Evolutionary conservation across 768 basidiomycete species (phyloP).

Genomic region (Candolleomyces eurysporus): DNA sequence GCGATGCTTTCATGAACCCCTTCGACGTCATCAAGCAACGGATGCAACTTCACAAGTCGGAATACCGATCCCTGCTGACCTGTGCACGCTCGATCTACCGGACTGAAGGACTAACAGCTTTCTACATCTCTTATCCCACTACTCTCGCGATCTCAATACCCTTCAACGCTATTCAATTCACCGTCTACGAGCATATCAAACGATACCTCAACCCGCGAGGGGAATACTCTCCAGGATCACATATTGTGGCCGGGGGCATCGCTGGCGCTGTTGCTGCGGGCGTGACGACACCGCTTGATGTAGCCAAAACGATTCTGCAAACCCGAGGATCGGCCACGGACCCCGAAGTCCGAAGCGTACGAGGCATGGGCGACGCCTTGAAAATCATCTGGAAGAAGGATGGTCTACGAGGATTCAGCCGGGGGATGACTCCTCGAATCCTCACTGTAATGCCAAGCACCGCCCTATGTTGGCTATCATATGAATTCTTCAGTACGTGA

Average conservation of each 20-base stretch:
- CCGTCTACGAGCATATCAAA: slow-evolving; percentile 94
- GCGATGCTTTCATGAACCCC: slow-evolving; percentile 98
- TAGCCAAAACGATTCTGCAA: slow-evolving; percentile 95
- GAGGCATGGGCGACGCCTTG: slow-evolving; percentile 86
- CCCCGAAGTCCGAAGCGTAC: slow-evolving; percentile 75
- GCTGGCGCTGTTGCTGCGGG: slow-evolving; percentile 95
- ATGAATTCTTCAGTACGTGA: slow-evolving; percentile 95
- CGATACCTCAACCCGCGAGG: slow-evolving; percentile 78
- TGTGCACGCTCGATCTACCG: slow-evolving; percentile 84
- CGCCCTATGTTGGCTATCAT: slow-evolving; percentile 95
- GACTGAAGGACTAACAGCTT: slow-evolving; percentile 84
- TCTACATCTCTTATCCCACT: slow-evolving; percentile 98
- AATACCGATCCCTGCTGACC: slow-evolving; percentile 83
- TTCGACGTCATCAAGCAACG: slow-evolving; percentile 99
- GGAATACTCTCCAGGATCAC: slow-evolving; percentile 89
- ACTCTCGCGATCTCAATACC: slow-evolving; percentile 96
- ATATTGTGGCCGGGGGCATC: slow-evolving; percentile 87
- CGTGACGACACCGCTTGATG: slow-evolving; percentile 94
- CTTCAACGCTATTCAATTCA: slow-evolving; percentile 97
- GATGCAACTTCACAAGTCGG: slow-evolving; percentile 96
- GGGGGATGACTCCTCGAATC: slow-evolving; percentile 89
- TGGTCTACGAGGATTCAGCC: slow-evolving; percentile 78
- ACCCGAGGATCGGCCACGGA: slow-evolving; percentile 91
- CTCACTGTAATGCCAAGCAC: slow-evolving; percentile 96
- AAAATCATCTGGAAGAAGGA: slow-evolving; percentile 85